A percentile compares a stretch with the other conserved stretches of the same genome.
Conservation (phyloP, 73 alveolate genomes). For the Paramecium sonneborni region DNA sequence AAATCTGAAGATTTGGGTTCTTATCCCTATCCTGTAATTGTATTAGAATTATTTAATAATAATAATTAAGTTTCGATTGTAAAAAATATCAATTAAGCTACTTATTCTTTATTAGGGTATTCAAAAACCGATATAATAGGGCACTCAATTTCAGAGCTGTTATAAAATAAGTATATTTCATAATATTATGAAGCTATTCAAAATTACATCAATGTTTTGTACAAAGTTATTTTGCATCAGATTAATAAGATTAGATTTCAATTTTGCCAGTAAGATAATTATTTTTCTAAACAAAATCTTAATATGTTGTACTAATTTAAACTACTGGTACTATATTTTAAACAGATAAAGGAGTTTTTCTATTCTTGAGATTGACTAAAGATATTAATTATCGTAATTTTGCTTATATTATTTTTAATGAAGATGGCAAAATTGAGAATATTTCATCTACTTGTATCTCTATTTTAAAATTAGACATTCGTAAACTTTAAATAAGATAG, state of each 20-base stretch:
- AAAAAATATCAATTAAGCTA: not conserved
- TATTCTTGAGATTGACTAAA: not conserved
- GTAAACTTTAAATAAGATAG: not conserved
- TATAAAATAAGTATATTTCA: not conserved
- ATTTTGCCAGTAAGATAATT: not conserved
- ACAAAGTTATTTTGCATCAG: not conserved
- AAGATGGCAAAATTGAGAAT: not conserved
- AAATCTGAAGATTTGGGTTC: not conserved
- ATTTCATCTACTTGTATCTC: not conserved
- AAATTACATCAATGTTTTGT: not conserved
- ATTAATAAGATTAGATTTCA: not conserved
- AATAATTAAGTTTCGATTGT: not conserved
- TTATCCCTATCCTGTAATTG: not conserved
- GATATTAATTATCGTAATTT: not conserved
- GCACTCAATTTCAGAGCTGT: not conserved
- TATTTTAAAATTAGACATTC: not conserved
- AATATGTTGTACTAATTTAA: not conserved
- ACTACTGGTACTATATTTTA: not conserved
- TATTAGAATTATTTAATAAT: not conserved
- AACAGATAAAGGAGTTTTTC: not conserved
- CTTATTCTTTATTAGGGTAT: constrained; percentile 9
- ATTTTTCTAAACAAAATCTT: not conserved
- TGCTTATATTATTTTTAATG: not conserved
- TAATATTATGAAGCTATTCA: not conserved
- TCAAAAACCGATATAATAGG: not conserved